Evolutionary conservation across 2,329 filamentous ascomycete species (phyloP), one percentile per base, ranked within the genome.

Genomic region (Byssothecium circinans): DNA sequence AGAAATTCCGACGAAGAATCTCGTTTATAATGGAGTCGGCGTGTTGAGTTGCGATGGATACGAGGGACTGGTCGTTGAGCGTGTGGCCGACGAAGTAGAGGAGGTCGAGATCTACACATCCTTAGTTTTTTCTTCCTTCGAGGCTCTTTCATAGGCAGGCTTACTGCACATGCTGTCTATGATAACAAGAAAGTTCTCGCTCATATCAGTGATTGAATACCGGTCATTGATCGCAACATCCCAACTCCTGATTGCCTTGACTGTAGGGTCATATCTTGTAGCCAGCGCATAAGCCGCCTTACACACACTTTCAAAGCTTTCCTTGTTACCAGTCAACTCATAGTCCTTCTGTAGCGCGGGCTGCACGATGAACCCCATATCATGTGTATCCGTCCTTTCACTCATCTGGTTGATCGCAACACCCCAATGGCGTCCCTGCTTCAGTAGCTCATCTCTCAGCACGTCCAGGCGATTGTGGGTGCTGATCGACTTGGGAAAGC

Each of bases 361-460:
- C 41, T 75, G 71, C 4, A 80, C 71, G 20, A 82, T 81, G 53
- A 82, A 82, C 0, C 78, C 77, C 48, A 82, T 71, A 34, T 81
- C 79, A 47, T 81, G 79, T 0, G 78, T 81, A 44, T 81, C 76
- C 3, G 69, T 80, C 23, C 75, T 56, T 3, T 55, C 51, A 1
- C 65, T 67, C 67, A 72, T 49, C 49, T 61, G 8, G 14, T 63
- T 61, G 41, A 69, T 68, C 2, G 67, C 64, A 3, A 68, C 57
- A 14, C 60, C 56, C 54, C 64, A 68, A 38, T 68, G 62, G 1
- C 65, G 54, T 4, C 67, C 67, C 1, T 67, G 47, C 7, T 52
- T 50, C 1, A 69, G 42, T 0, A 68, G 35, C 5, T 65, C 56
- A 2, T 63, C 53, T 32, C 60, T 54, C 8, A 67, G 53, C 1